phyloP scores from a whole-genome alignment of 2,329 filamentous ascomycete species.

The Fusarium albidum region DNA sequence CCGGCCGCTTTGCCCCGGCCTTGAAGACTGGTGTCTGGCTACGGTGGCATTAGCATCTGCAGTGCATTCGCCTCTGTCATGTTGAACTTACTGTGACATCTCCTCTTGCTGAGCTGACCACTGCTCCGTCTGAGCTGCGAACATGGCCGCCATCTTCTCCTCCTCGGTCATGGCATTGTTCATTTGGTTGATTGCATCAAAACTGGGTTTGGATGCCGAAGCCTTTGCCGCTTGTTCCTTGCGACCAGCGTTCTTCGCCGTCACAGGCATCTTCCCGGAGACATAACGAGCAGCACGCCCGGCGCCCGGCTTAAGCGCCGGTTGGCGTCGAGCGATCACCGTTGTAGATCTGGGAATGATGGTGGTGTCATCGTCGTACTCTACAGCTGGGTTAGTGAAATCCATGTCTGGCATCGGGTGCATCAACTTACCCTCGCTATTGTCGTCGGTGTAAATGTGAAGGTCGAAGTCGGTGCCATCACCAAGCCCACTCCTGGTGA shows the following conservation, averaged over 20 bases:
- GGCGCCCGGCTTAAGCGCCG: conserved; percentile 83
- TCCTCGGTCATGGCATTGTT: conserved; percentile 89
- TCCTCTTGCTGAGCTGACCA: conserved; percentile 95
- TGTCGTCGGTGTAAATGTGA: conserved; percentile 91
- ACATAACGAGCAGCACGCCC: conserved; percentile 95
- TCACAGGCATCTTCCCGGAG: conserved; percentile 92
- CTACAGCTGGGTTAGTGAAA: conserved; percentile 57
- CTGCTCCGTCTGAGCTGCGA: conserved; percentile 86
- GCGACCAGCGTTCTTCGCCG: conserved; percentile 81
- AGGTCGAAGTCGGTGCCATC: conserved; percentile 98
- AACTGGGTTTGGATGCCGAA: conserved; percentile 60
- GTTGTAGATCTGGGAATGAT: conserved; percentile 95
- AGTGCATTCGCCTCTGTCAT: conserved; percentile 9
- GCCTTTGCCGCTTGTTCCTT: conserved; percentile 70
- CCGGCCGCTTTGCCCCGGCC: conserved; percentile 69
- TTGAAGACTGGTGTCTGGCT: conserved; percentile 71
- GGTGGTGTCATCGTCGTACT: conserved; percentile 98
- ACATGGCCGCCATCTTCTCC: conserved; percentile 91
- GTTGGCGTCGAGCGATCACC: conserved; percentile 86
- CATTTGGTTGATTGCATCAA: conserved; percentile 70
- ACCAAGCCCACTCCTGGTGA: conserved; percentile 89
- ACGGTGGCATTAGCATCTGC: conserved; percentile 43
- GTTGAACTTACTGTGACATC: conserved; percentile 75
- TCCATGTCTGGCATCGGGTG: neutral
- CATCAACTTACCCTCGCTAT: conserved; percentile 78